Evolutionary conservation across 2,329 filamentous ascomycete species (phyloP), one percentile per base, ranked within the genome.

Genomic region (Nemania serpens): DNA sequence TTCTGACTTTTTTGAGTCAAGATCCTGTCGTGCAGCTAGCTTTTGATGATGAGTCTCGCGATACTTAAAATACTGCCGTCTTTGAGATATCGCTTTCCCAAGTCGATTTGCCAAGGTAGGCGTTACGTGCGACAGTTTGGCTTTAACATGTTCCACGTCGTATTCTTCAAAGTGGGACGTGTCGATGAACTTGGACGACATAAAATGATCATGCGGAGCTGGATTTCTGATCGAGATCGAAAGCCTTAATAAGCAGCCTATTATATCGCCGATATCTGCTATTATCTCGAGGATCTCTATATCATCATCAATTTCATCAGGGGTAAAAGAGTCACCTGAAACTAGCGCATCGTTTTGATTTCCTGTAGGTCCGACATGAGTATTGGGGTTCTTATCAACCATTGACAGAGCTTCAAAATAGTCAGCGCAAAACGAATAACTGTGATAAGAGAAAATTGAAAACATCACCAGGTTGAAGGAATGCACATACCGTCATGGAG

Each of bases 21-120:
- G 15, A 25, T 45, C 37, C 1, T 55, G 49, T 25, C 50, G 55
- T 18, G 17, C 6, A 13, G 7, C 22, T 4, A 62, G 33, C 50
- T 58, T 62, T 11, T 34, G 22, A 51, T 56, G 55, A 18, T 58
- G 59, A 34, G 50, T 2, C 12, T 62, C 49, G 12, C 59, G 48
- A 41, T 62, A 62, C 33, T 58, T 62, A 17, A 62, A 62, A 39
- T 62, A 62, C 34, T 62, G 59, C 6, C 59, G 59, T 33, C 59
- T 50, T 20, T 20, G 49, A 12, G 59, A 45, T 39, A 62, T 55
- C 1, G 49, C 59, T 54, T 55, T 54, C 2, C 59, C 59, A 15
- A 62, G 48, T 17, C 55, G 43, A 3, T n/a, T 5, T 17, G 59
- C 54, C 9, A 61, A 36, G 2, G 11, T 5, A 17, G 13, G 17